phyloP scores from a whole-genome alignment of 306 rosid species.

The Corylus americana region DNA sequence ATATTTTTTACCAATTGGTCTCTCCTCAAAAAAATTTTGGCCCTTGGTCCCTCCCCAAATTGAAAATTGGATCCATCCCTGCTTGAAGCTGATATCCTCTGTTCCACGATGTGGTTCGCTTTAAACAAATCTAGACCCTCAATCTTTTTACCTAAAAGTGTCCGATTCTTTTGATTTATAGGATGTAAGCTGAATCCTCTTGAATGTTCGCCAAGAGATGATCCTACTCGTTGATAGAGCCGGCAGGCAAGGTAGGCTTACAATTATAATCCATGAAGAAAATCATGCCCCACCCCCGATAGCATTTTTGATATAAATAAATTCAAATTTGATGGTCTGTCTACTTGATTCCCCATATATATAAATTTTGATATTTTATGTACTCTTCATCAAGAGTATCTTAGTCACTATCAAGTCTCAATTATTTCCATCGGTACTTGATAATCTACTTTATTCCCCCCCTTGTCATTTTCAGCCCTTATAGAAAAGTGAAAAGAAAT shows the following conservation, averaged over 20 bases:
- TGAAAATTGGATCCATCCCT: too few relatives aligned
- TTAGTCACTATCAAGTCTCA: conserved; percentile 27
- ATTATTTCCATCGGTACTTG: conserved; percentile 20
- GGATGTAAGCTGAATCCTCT: too few relatives aligned
- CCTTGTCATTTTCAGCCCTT: conserved; percentile 28
- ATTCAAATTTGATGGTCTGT: background rate
- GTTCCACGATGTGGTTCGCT: too few relatives aligned
- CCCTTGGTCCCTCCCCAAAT: too few relatives aligned
- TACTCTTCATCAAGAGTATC: conserved; percentile 1
- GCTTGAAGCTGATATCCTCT: too few relatives aligned
- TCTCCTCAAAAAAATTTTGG: too few relatives aligned
- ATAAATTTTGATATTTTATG: background rate
- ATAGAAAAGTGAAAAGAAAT: conserved; percentile 13
- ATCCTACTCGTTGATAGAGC: background rate
- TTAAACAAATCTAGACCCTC: too few relatives aligned
- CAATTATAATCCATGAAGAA: background rate
- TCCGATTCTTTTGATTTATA: too few relatives aligned
- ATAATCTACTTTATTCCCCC: conserved; percentile 34
- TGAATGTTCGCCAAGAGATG: too few relatives aligned
- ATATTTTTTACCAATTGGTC: too few relatives aligned
- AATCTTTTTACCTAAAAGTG: too few relatives aligned
- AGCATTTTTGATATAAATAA: background rate
- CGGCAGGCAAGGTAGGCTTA: background rate
- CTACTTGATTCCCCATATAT: background rate
- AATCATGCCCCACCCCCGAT: background rate